Evolutionary conservation across 2,329 filamentous ascomycete species (phyloP).

Genomic region (Arthroderma sp.): DNA sequence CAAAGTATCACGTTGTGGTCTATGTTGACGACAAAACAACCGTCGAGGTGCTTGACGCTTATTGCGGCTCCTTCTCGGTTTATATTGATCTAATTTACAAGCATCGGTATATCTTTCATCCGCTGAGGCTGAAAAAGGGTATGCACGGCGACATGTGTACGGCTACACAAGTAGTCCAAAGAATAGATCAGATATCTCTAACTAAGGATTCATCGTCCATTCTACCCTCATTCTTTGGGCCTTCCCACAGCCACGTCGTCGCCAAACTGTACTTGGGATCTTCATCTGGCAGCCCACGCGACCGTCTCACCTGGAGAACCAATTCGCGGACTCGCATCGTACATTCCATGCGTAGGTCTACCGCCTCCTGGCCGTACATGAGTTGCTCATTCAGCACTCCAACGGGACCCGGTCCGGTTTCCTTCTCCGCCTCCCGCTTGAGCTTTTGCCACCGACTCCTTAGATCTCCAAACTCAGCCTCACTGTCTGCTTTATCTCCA

Average conservation of each 20-base stretch:
- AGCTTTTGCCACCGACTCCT: constrained; percentile 61
- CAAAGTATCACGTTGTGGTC: neutral
- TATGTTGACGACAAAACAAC: neutral
- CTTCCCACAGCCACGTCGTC: constrained; percentile 62
- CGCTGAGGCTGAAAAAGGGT: neutral
- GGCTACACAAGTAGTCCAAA: neutral
- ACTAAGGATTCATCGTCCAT: constrained; percentile 50
- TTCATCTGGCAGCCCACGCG: constrained; percentile 63
- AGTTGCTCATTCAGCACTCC: constrained; percentile 54
- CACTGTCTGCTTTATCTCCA: constrained; percentile 62
- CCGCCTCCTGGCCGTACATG: constrained; percentile 59
- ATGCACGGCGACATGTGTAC: neutral
- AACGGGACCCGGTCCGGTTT: constrained; percentile 21
- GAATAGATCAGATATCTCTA: constrained; percentile 37
- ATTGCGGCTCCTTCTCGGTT: neutral
- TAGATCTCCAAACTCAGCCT: constrained; percentile 64
- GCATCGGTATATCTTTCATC: neutral
- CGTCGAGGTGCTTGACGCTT: neutral
- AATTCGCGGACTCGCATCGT: constrained; percentile 65
- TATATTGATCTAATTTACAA: neutral
- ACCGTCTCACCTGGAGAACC: constrained; percentile 62
- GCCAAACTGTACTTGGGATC: constrained; percentile 64
- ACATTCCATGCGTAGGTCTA: constrained; percentile 64
- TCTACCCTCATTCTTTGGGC: constrained; percentile 39
- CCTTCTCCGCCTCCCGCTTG: constrained; percentile 37